Base-by-base conservation (phyloP, 2,329 filamentous ascomycete species). In the Paraconiothyrium sp. region DNA sequence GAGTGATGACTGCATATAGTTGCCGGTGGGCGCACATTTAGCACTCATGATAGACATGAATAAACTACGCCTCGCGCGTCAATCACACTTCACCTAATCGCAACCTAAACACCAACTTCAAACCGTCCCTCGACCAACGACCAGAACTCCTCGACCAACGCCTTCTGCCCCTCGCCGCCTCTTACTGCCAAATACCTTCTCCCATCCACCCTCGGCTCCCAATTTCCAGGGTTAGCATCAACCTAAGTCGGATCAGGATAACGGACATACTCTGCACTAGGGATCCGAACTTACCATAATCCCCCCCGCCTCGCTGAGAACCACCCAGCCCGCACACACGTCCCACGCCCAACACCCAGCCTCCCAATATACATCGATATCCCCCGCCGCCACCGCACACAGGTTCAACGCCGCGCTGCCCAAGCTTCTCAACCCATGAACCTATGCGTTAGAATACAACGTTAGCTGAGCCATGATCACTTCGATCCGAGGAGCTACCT, bases 301-400 rank as follows among this genome's bases (percentile, higher is more conserved):
- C 0, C 92, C 92, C 0, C 92, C 92, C 0, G 91, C 90, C 81
- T 94, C 92, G 34, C 82, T 80, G 30, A 94, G 80, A 62, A 94
- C 89, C 60, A 89, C 88, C 92, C 91, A 94, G 0, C 89, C 92
- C 5, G 92, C 92, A 73, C 90, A 92, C 2, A 94, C 92, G 76
- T 94, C 92, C 92, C 92, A 94, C 1, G 91, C 90, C 86, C 91
- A 94, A 77, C 90, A 93, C 0, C 92, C 92, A 41, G 90, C 91
- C 79, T 94, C 92, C 92, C 92, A 94, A 76, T 92, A 94, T 24
- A 88, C 71, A 75, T 94, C 92, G 30, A 92, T 69, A 75, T 88
- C 85, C 0, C 92, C 92, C 10, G 87, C 86, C 2, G 92, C 92
- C 3, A 92, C 89, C 43, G 84, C 85, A 60, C 90, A 92, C 20